Base-by-base conservation (phyloP, 192 early-diverging fungal genomes). In the Backusella sp. region DNA sequence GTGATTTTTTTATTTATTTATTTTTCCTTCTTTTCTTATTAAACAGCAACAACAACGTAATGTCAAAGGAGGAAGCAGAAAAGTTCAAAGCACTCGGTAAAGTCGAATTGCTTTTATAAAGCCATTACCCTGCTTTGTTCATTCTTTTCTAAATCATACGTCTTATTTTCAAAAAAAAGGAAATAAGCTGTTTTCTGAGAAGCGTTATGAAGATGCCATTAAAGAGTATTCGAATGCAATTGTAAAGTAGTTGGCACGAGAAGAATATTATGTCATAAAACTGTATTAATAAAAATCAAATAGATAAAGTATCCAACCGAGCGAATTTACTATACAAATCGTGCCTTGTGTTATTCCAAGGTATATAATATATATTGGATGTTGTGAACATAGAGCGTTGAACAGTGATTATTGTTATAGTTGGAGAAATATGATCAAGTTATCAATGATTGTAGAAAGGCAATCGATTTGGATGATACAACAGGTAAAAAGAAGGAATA, bases 311-410 rank as follows among this genome's bases (percentile, higher is more conserved):
- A 90, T 73, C 86, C 91, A 2, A 79, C 41, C 9, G 86, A 90
- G 53, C 80, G 90, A 19, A 79, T 88, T 4, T 96, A 94, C 77
- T 96, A 91, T 79, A 93, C 93, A n/a, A 96, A 96, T 74, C 82
- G 95, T 12, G 94, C 94, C 14, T 85, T 94, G 12, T 92, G 91
- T 71, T 90, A 89, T 68, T 86, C 93, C 30, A 89, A 88, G 73
- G 86, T 86, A 81, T 46, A 28, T 56, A 59, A n/a, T 6, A 37
- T 7, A 8, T 39, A 39, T 39, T 39, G 9, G 0, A 12, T 37
- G 12, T 44, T 17, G 0, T 44, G 5, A 17, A 44, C 12, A 17
- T 32, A 32, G 32, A 44, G 42, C 17, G 15, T 17, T 44, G 4
- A 44, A 14, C 42, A 17, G 4, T 44, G 3, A 0, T 44, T 56